Evolutionary conservation across 768 basidiomycete species (phyloP), one percentile per base, ranked within the genome.

Genomic region (Phylloporus sp.): DNA sequence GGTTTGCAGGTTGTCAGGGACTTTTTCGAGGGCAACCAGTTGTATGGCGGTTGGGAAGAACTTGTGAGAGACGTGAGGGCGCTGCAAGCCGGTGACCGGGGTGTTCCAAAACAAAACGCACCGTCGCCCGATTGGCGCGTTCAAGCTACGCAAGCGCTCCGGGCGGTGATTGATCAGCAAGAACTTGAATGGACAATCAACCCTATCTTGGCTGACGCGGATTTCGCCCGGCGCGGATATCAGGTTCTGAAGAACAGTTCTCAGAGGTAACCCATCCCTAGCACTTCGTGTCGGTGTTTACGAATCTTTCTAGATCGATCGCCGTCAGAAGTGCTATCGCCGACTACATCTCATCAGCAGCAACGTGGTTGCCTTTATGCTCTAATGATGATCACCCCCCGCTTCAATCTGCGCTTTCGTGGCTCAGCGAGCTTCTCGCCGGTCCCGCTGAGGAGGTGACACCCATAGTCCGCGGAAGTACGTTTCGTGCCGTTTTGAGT

Each of bases 141-240:
- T 29, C 46, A 38, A 62, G 58, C 59, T 52, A 31, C 57, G 71
- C 22, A 62, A 56, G 49, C 52, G 21, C 52, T 70, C 9, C 56
- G 72, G 18, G 61, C 67, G 2, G 66, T 84, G 33, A 66, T 79
- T 17, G 54, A 68, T 44, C 74, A 76, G 17, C 71, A 75, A 46
- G 59, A 70, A 2, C 54, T 78, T 7, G 56, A 67, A 11, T 84
- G 80, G 82, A 79, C 77, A 72, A 76, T 77, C 21, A 75, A 80
- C 38, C 68, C 70, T 34, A 61, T 58, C 9, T 56, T 74, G 17
- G 54, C 69, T 2, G 72, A 78, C 31, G 54, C 61, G 6, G 61
- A 73, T 15, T 77, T 75, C 37, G 68, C 70, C 18, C 48, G 61
- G 26, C 70, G 72, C 26, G 73, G 75, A 6, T 51, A 86, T 1